Conservation (phyloP, 768 basidiomycete genomes). For the Porpolomopsis calyptriformis region DNA sequence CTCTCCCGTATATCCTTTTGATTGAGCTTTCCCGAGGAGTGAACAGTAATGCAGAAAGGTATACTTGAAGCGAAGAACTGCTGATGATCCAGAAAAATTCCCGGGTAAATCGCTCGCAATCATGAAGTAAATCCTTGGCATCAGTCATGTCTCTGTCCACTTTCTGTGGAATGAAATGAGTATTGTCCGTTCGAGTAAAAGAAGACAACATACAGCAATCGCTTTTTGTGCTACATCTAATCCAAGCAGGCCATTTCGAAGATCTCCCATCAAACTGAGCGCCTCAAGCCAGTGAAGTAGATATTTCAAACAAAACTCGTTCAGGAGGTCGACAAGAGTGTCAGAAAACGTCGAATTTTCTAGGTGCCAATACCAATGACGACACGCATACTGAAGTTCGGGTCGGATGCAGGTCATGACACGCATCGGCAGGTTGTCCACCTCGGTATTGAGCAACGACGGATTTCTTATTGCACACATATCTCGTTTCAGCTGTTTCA, state of each 20-base stretch:
- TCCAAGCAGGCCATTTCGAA: neutral
- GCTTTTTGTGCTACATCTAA: neutral
- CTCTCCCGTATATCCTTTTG: too few relatives aligned
- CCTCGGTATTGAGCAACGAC: neutral
- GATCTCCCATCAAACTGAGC: neutral
- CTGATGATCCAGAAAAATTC: too few relatives aligned
- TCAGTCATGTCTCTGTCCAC: too few relatives aligned
- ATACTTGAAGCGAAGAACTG: too few relatives aligned
- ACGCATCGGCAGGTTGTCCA: neutral
- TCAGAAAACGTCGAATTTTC: neutral
- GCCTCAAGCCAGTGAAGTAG: neutral
- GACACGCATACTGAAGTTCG: conserved; percentile 3
- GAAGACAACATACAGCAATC: neutral
- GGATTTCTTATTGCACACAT: neutral
- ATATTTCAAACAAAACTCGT: neutral
- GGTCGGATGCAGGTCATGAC: neutral
- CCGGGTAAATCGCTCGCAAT: too few relatives aligned
- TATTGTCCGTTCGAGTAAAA: neutral
- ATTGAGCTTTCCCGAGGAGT: too few relatives aligned
- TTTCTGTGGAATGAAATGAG: neutral
- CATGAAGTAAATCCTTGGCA: too few relatives aligned
- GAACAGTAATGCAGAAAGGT: too few relatives aligned
- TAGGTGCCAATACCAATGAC: conserved; percentile 5
- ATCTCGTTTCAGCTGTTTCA: neutral
- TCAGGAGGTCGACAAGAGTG: neutral